phyloP scores from a whole-genome alignment of 2,329 filamentous ascomycete species.

The Phialemonium atrogriseum region DNA sequence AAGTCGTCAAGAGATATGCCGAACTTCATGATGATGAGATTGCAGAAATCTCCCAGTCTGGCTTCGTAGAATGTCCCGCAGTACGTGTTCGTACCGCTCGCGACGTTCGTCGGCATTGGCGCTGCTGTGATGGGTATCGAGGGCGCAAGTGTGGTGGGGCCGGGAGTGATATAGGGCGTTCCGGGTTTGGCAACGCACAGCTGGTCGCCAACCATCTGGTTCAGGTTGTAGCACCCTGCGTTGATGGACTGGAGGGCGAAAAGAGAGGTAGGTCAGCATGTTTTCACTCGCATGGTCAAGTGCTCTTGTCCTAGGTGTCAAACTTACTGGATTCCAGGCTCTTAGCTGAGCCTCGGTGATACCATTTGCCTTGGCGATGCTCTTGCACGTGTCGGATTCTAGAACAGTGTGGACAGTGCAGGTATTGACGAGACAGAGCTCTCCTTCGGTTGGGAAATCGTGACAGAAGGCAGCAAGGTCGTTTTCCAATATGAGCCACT shows the following conservation, averaged over 20 bases:
- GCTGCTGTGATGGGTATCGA: too few relatives aligned
- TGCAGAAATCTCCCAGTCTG: conserved; percentile 23
- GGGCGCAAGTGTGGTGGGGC: conserved; percentile 3
- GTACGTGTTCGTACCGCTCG: conserved; percentile 11
- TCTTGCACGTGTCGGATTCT: conserved; percentile 2
- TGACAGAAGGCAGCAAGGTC: conserved; percentile 2
- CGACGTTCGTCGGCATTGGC: too few relatives aligned
- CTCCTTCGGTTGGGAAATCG: conserved; percentile 3
- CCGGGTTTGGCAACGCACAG: conserved; percentile 5
- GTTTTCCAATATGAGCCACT: conserved; percentile 4
- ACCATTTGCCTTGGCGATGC: background rate
- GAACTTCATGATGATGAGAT: conserved; percentile 19
- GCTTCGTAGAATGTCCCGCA: conserved; percentile 23
- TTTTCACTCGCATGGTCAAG: too few relatives aligned
- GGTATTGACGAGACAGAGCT: conserved; percentile 2
- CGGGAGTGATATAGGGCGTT: background rate
- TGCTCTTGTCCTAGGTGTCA: too few relatives aligned
- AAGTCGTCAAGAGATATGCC: conserved; percentile 23
- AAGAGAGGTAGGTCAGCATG: too few relatives aligned
- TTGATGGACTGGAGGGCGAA: too few relatives aligned
- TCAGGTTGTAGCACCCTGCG: conserved; percentile 4
- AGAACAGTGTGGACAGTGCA: conserved; percentile 1
- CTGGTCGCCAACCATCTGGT: background rate
- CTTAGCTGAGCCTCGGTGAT: conserved; percentile 1
- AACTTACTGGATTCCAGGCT: conserved; percentile 5